Conservation (phyloP, 768 basidiomycete species). For the Amanita muscaria region DNA sequence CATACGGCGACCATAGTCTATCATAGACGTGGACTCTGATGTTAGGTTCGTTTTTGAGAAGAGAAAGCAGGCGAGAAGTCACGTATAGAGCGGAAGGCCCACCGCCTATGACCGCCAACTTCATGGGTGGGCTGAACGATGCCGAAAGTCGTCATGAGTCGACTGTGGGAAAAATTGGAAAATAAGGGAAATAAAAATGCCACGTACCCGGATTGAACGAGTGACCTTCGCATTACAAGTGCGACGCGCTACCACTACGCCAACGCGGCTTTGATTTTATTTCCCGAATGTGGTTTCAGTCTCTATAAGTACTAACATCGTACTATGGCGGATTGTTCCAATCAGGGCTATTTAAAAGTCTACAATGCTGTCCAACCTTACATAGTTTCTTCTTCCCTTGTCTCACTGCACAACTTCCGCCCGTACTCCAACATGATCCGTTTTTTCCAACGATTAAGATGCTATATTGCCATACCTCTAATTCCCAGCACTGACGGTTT, state of each 20-base stretch:
- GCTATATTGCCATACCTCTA: no score
- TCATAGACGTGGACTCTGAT: slow-evolving; percentile 82
- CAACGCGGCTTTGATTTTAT: slow-evolving; percentile 20
- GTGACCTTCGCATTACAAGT: slow-evolving; percentile 39
- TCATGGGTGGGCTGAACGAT: slow-evolving; percentile 26
- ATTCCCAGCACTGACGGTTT: no score
- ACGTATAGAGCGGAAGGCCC: slow-evolving; percentile 97
- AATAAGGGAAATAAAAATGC: slow-evolving; percentile 20
- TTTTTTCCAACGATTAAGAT: no score
- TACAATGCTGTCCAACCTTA: no score
- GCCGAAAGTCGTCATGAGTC: background rate
- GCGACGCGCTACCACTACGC: slow-evolving; percentile 38
- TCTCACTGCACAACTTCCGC: no score
- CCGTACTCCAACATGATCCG: no score
- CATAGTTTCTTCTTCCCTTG: no score
- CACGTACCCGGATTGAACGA: slow-evolving; percentile 39
- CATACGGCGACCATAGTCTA: slow-evolving; percentile 89
- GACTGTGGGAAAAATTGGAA: background rate
- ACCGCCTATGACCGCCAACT: slow-evolving; percentile 86
- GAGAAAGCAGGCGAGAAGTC: slow-evolving; percentile 73
- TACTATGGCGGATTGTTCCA: no score
- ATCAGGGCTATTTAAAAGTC: no score
- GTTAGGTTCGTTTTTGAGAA: slow-evolving; percentile 25
- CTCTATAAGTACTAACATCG: no score
- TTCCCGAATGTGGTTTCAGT: no score